Base-by-base conservation (phyloP, 2,329 filamentous ascomycete species). In the Fusarium devonianum region DNA sequence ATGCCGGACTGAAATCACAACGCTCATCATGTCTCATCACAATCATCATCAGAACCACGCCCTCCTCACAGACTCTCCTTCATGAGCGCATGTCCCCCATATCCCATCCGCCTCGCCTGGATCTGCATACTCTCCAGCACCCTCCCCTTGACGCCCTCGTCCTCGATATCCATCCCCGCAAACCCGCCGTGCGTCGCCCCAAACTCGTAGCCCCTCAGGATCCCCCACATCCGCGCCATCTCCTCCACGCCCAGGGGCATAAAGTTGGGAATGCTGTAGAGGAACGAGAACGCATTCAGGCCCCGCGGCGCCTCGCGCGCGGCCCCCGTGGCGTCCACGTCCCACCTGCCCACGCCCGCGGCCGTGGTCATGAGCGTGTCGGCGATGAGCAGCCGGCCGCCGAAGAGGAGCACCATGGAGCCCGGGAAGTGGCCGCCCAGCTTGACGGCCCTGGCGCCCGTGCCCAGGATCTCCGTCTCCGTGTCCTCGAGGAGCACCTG, bases 381-480 rank as follows among this genome's bases (percentile, higher is more conserved):
- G 5, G 90, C 89, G 48, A 92, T 79, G 50, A 93, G 79, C n/a
- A 94, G 71, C 36, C 78, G 79, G 1, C 72, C 70, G 13, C 79
- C 77, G 70, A 82, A 89, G 17, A 87, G 78, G 52, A 89, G 66
- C 3, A 91, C 83, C 50, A 88, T 71, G 57, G 85, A 89, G 0
- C 90, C 90, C 0, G 87, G 86, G 63, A 94, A 94, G 73, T 95
- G 90, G 0, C 90, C 90, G 0, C 89, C 89, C 1, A 87, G 77
- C 69, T 90, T 90, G 40, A 93, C 76, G 0, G 82, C 83, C 22
- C 74, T 80, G 4, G 86, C 77, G 0, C 81, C 84, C 0, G 76
- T 75, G 39, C 69, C 69, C 12, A 62, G 56, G 40, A 81, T 63
- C 34, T 75, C 67, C 7, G 78, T 69, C 32, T 76, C 70, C 10